Conservation (phyloP, 495 filamentous ascomycete species). For the Neurospora cerealis region DNA sequence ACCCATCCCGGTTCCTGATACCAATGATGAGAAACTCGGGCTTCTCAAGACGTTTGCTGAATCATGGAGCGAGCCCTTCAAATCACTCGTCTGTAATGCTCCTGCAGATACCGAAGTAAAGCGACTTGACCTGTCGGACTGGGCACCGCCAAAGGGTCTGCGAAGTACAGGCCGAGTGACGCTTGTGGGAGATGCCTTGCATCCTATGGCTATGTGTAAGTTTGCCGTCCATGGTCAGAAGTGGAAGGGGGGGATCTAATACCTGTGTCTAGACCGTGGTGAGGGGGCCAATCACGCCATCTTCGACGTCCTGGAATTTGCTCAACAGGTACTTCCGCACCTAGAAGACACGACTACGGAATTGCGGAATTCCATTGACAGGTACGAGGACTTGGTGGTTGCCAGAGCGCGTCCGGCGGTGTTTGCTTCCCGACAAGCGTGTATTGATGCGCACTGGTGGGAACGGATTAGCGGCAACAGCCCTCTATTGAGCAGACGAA, state of each 20-base stretch:
- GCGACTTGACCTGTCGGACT: conserved; percentile 46
- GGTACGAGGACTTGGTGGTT: conserved; percentile 45
- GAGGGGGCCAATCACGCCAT: conserved; percentile 37
- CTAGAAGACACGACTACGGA: neutral
- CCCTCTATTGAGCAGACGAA: conserved; percentile 24
- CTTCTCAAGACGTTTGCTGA: conserved; percentile 44
- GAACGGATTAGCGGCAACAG: conserved; percentile 20
- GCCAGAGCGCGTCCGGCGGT: conserved; percentile 40
- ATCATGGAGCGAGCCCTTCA: conserved; percentile 49
- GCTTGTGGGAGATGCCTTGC: conserved; percentile 50
- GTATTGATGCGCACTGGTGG: conserved; percentile 54
- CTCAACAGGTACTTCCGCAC: conserved; percentile 9
- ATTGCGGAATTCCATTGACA: conserved; percentile 26
- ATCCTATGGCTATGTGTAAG: conserved; percentile 56
- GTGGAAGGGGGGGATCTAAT: neutral
- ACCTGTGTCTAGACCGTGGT: conserved; percentile 24
- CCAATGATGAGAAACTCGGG: conserved; percentile 30
- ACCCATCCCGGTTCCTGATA: conserved; percentile 28
- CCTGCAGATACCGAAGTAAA: conserved; percentile 38
- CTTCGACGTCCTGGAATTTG: conserved; percentile 26
- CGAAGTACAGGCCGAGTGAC: conserved; percentile 31
- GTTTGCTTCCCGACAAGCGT: conserved; percentile 47
- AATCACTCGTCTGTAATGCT: conserved; percentile 33
- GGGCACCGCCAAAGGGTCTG: conserved; percentile 28
- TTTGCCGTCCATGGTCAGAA: conserved; percentile 2